These are phyloP conservation scores for Russula sp. DNA, from an alignment of 768 basidiomycete species.

Conservation along the genomic window DNA sequence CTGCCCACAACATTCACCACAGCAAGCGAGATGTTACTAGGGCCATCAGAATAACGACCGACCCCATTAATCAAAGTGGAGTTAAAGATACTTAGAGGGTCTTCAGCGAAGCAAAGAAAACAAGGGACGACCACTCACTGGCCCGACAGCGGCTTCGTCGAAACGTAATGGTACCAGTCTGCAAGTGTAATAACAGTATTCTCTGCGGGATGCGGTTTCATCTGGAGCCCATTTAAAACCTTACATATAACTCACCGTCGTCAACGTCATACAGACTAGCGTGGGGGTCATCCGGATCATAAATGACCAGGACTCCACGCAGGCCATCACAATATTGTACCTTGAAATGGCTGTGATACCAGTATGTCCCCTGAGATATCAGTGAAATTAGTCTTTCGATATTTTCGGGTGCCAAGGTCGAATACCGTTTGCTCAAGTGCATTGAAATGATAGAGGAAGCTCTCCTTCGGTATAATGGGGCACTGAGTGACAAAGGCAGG, in stretches of 20 bases:
- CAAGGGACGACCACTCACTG: neutral
- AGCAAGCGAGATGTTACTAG: slow-evolving; percentile 33
- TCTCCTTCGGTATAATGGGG: slow-evolving; percentile 37
- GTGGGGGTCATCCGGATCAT: slow-evolving; percentile 29
- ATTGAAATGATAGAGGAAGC: slow-evolving; percentile 40
- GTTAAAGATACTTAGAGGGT: slow-evolving; percentile 25
- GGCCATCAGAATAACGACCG: slow-evolving; percentile 41
- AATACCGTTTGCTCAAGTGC: slow-evolving; percentile 31
- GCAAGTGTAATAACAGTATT: slow-evolving; percentile 27
- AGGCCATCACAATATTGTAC: slow-evolving; percentile 38
- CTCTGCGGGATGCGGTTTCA: slow-evolving; percentile 7
- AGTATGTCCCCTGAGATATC: slow-evolving; percentile 25
- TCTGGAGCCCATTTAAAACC: too few species aligned
- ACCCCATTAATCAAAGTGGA: slow-evolving; percentile 49
- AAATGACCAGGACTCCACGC: slow-evolving; percentile 28
- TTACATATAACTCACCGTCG: slow-evolving; percentile 21
- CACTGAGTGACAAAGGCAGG: slow-evolving; percentile 32
- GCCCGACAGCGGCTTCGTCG: neutral
- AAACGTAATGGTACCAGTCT: slow-evolving; percentile 26
- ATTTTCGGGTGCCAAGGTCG: neutral
- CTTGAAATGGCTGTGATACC: slow-evolving; percentile 35
- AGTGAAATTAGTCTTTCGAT: neutral
- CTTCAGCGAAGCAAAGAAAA: neutral
- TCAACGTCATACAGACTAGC: slow-evolving; percentile 27
- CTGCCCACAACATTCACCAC: slow-evolving; percentile 40